Evolutionary conservation across 306 rosid genomes (phyloP).

Genomic region (Cercis canadensis): DNA sequence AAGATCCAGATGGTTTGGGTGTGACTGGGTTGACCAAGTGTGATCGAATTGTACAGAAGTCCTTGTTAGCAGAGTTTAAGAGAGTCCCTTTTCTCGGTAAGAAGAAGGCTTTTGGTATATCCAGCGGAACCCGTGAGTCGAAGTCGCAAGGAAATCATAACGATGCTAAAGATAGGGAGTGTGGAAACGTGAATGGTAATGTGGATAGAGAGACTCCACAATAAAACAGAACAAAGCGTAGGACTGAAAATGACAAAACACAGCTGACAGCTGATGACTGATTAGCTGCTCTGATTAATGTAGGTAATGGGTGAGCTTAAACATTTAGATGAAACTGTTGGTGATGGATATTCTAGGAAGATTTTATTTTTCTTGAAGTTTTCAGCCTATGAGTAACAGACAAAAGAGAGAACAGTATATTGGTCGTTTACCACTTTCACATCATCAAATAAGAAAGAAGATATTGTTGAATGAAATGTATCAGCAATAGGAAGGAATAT

Average conservation of each 20-base stretch:
- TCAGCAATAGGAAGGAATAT: neutral
- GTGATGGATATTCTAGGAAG: neutral
- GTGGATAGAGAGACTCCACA: neutral
- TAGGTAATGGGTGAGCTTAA: neutral
- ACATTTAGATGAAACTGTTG: neutral
- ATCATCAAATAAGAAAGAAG: neutral
- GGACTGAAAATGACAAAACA: neutral
- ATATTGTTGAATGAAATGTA: constrained; percentile 11
- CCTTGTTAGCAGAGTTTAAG: constrained; percentile 55
- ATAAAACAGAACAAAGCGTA: neutral
- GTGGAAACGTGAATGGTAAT: neutral
- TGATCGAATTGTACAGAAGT: constrained; percentile 65
- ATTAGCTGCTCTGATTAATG: neutral
- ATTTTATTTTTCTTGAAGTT: neutral
- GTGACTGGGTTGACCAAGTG: constrained; percentile 58
- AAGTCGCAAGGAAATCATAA: neutral
- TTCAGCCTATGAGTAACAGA: neutral
- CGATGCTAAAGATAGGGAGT: neutral
- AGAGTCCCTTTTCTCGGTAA: constrained; percentile 47
- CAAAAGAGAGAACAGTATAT: neutral
- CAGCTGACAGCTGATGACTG: neutral
- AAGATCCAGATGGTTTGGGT: constrained; percentile 79
- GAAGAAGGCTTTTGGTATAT: constrained; percentile 10
- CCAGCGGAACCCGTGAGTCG: neutral
- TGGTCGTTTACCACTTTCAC: neutral